Conservation (phyloP, 176 grass and related monocot genomes). For the Oryza glumipatula region DNA sequence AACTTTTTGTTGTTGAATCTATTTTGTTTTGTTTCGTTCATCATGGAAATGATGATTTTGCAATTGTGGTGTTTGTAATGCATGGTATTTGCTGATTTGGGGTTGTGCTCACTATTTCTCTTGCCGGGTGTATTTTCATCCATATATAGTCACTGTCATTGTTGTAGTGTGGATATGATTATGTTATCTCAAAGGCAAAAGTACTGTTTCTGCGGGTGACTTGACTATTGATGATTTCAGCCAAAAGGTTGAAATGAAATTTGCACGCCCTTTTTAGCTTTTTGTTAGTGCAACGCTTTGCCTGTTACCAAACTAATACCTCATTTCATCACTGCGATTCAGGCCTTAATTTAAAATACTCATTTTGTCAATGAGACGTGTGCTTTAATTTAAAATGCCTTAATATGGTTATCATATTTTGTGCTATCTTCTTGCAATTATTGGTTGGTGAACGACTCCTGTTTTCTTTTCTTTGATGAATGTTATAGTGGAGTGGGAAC, state of each 20-base stretch:
- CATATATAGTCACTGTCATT: not conserved
- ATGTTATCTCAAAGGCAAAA: not conserved
- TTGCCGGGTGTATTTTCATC: not conserved
- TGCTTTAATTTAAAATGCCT: not conserved
- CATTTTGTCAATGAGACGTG: not conserved
- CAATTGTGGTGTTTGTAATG: not conserved
- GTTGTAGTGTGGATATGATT: not conserved
- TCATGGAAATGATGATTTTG: too few species aligned
- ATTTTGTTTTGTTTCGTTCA: not conserved
- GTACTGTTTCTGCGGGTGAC: not conserved
- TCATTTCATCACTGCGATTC: not conserved
- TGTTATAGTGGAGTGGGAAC: not conserved
- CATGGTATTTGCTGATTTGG: not conserved
- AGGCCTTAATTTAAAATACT: not conserved
- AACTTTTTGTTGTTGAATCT: not conserved
- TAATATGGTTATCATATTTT: not conserved
- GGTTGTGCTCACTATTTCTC: not conserved
- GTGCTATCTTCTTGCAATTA: not conserved
- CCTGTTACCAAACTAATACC: not conserved
- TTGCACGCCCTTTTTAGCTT: not conserved
- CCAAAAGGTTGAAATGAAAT: not conserved
- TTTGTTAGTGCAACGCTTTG: not conserved
- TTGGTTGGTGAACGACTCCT: not conserved
- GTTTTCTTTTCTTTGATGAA: slow-evolving; percentile 3
- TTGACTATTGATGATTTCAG: not conserved